Percentiles rank a stretch among this genome's conserved stretches.
Conservation (phyloP, 2,329 filamentous ascomycete genomes). For the Amylocarpus encephaloides region DNA sequence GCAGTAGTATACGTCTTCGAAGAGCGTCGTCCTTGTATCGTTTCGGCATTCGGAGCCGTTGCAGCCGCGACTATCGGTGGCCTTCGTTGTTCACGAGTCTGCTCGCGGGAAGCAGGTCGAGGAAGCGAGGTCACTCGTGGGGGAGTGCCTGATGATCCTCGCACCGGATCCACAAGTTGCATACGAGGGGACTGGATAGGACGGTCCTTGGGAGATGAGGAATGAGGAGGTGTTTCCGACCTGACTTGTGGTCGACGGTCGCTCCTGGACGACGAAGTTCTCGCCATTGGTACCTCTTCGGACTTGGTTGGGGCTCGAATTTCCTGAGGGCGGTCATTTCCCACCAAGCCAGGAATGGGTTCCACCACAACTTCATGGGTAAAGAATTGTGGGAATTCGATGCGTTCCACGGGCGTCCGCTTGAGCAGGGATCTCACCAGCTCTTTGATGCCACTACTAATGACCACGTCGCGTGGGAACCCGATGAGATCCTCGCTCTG, state of each 20-base stretch:
- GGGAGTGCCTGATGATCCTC: slow-evolving; percentile 20
- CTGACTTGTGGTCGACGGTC: slow-evolving; percentile 14
- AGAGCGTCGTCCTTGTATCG: slow-evolving; percentile 29
- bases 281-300: slow-evolving; percentile 16
- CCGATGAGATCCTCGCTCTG: slow-evolving; percentile 77
- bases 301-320: slow-evolving; percentile 13
- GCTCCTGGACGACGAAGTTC: slow-evolving; percentile 23
- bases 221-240: slow-evolving; percentile 18
- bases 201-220: slow-evolving; percentile 25
- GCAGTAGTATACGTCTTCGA: slow-evolving; percentile 13
- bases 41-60: slow-evolving; percentile 29
- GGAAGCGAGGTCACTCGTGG: slow-evolving; percentile 10
- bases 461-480: slow-evolving; percentile 67
- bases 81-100: slow-evolving; percentile 4
- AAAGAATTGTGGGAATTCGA: slow-evolving; percentile 85
- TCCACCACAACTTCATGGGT: slow-evolving; percentile 62
- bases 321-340: slow-evolving; percentile 57
- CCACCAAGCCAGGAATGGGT: slow-evolving; percentile 73
- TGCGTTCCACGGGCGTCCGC: slow-evolving; percentile 74
- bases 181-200: slow-evolving; percentile 18
- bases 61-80: slow-evolving; percentile 21
- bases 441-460: slow-evolving; percentile 71
- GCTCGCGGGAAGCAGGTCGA: slow-evolving; percentile 10
- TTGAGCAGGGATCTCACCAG: slow-evolving; percentile 78
- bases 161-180: slow-evolving; percentile 13